These are phyloP conservation scores for Fraxinus greggii DNA, from an alignment of 305 asterid genomes.

Conservation along the genomic window DNA sequence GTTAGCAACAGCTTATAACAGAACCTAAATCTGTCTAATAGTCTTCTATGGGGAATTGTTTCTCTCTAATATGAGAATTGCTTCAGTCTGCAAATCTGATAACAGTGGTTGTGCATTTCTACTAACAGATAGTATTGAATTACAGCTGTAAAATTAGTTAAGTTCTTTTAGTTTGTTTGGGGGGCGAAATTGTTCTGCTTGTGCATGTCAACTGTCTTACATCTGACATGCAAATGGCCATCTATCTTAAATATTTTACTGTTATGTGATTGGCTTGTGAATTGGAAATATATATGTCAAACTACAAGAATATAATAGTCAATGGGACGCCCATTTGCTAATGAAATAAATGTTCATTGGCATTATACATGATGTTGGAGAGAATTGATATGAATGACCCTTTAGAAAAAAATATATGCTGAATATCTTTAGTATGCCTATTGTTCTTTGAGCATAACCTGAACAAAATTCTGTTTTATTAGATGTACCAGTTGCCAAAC, in stretches of 20 bases:
- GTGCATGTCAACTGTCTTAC: neutral
- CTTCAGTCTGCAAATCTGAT: neutral
- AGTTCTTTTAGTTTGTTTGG: neutral
- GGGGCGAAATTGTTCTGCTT: neutral
- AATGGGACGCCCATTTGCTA: neutral
- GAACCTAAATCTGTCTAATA: neutral
- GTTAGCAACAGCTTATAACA: neutral
- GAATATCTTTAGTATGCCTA: neutral
- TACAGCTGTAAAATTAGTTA: neutral
- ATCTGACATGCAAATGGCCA: neutral
- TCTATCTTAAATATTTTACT: neutral
- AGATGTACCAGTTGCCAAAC: neutral
- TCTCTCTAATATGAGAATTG: neutral
- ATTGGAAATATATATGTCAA: neutral
- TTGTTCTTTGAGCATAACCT: slow-evolving; percentile 7
- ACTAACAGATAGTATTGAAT: neutral
- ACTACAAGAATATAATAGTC: neutral
- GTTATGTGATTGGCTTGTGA: neutral
- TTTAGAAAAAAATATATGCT: neutral
- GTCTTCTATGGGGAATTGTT: neutral
- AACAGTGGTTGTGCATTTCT: neutral
- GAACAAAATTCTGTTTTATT: slow-evolving; percentile 2
- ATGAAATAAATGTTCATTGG: slow-evolving; percentile 3
- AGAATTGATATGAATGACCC: slow-evolving; percentile 1
- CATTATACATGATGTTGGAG: neutral